Base-by-base conservation (phyloP, 2,329 filamentous ascomycete species). In the Colletotrichum simmondsii region DNA sequence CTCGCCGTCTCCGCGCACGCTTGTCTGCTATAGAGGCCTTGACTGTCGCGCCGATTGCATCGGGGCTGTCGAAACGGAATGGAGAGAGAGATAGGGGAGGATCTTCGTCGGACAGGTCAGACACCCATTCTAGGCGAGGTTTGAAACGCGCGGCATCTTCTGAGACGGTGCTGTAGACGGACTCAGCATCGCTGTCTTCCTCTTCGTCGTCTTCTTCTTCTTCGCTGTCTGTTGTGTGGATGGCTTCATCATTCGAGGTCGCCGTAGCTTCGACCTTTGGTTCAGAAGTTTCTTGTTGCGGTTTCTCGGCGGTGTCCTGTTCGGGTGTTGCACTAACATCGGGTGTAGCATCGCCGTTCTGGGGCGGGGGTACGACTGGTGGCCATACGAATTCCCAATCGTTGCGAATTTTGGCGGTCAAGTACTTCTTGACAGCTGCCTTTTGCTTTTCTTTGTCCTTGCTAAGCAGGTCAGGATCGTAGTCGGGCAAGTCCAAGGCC, bases 371-470 rank as follows among this genome's bases (percentile, higher is more conserved):
- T 22, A 49, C 52, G n/a, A 69, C 68, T 26, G 82, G 83, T 1
- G 89, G 87, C 90, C 90, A 92, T 42, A 82, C 76, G 77, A 91
- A 92, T 0, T 83, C 81, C 91, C 91, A 93, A 77, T 92, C 90
- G 73, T 85, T 86, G 73, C 86, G 87, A 53, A 92, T 83, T 75
- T 87, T 89, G 26, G 86, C 84, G 3, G 83, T 80, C 1, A 93
- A 81, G 75, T 88, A 89, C 63, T 84, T 87, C 77, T 85, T 89
- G 46, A 92, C 87, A 14, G 91, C 91, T 53, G 91, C 89, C 78
- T 92, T 92, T 76, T 91, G 89, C 81, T 88, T 91, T 30, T 80
- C 74, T 79, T 92, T 92, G 78, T 92, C 91, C 77, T 85, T 88
- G 79, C 88, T 91, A 62, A 91, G 80, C 6, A 92, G 84, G 77